These are phyloP conservation scores for Heliosperma pusillum DNA, from an alignment of 148 eudicot genomes.

Conservation along the genomic window DNA sequence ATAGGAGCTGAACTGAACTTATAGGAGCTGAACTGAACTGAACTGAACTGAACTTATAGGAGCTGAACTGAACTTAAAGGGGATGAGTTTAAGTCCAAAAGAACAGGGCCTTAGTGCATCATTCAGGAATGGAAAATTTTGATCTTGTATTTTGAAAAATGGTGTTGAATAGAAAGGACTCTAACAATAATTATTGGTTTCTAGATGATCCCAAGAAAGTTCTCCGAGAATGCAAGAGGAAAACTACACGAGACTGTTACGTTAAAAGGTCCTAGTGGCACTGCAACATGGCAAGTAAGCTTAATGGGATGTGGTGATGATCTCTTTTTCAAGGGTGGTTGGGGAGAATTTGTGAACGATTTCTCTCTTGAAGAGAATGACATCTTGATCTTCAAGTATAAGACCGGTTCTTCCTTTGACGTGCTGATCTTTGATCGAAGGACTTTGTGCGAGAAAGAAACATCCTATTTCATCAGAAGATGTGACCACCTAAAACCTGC, in stretches of 20 bases:
- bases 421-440: constrained; percentile 36
- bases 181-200: neutral
- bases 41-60: too few relatives aligned
- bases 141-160: too few relatives aligned
- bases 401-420: constrained; percentile 41
- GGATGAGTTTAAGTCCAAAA: too few relatives aligned
- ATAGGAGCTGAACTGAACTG: too few relatives aligned
- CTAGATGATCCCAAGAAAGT: constrained; percentile 50
- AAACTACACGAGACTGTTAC: constrained; percentile 29
- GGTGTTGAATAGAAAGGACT: neutral
- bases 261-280: constrained; percentile 50
- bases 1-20: too few relatives aligned
- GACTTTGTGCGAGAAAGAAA: constrained; percentile 51
- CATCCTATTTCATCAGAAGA: constrained; percentile 43
- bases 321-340: constrained; percentile 36
- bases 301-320: constrained; percentile 27
- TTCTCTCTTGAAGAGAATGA: constrained; percentile 42
- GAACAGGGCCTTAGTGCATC: too few relatives aligned
- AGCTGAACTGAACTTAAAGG: too few relatives aligned
- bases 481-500: constrained; percentile 27
- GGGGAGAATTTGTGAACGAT: constrained; percentile 45
- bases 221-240: constrained; percentile 35
- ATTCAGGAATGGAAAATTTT: too few relatives aligned
- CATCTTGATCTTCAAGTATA: constrained; percentile 46
- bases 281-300: constrained; percentile 41